These are phyloP conservation scores for Prunus fruticosa DNA, from an alignment of 306 rosid genomes.

Conservation along the genomic window DNA sequence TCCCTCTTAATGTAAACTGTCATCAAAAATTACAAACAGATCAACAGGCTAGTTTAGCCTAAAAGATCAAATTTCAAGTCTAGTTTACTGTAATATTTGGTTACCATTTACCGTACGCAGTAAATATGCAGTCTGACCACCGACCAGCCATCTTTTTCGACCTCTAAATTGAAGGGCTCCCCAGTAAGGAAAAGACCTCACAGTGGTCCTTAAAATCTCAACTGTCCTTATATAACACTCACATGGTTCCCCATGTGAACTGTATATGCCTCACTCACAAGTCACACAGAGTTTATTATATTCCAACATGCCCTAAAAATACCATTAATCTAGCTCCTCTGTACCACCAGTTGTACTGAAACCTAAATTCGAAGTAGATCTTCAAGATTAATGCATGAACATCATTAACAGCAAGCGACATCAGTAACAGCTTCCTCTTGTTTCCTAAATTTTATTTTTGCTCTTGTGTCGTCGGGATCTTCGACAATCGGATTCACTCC, in stretches of 20 bases:
- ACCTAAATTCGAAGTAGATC: not conserved
- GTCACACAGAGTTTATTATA: not conserved
- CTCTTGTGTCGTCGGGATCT: slow-evolving; percentile 14
- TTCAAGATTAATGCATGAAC: slow-evolving; percentile 10
- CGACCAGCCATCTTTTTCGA: not conserved
- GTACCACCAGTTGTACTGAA: not conserved
- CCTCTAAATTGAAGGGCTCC: not conserved
- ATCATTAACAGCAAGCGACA: not conserved
- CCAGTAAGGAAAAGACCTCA: not conserved
- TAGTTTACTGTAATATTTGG: not conserved
- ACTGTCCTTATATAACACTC: not conserved
- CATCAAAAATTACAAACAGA: not conserved
- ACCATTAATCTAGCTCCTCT: not conserved
- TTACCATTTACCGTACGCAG: not conserved
- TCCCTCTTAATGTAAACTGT: not conserved
- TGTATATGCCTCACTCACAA: not conserved
- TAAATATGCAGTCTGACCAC: not conserved
- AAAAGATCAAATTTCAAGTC: not conserved
- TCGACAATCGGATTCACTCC: slow-evolving; percentile 6
- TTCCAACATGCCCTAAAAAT: not conserved
- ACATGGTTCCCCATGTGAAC: not conserved
- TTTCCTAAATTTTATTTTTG: not conserved
- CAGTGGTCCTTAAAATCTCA: not conserved
- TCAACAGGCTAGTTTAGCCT: no score
- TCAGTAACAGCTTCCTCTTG: not conserved